Evolutionary conservation across 306 rosid species (phyloP).

Genomic region (Cucurbita ficifolia): DNA sequence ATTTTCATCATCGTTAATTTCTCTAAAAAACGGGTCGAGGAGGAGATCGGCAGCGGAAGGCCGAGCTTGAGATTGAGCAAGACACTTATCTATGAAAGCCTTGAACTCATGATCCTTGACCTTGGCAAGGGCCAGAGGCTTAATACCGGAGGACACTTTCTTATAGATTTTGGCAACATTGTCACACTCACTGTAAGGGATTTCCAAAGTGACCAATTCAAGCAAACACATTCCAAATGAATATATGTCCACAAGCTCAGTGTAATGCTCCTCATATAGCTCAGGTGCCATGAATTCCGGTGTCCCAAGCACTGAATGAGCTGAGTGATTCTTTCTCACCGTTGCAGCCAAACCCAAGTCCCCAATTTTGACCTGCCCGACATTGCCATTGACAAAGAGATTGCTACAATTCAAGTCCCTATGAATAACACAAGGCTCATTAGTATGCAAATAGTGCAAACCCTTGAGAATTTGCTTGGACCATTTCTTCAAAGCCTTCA

Average conservation of each 20-base stretch:
- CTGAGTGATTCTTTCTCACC: conserved; percentile 62
- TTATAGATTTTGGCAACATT: conserved; percentile 67
- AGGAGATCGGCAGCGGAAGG: conserved; percentile 79
- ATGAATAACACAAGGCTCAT: conserved; percentile 82
- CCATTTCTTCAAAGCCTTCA: conserved; percentile 86
- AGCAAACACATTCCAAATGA: conserved; percentile 84
- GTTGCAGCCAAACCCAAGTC: conserved; percentile 85
- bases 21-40: conserved; percentile 52
- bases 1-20: conserved; percentile 14
- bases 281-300: conserved; percentile 96
- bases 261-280: conserved; percentile 68
- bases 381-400: conserved; percentile 80
- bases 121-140: conserved; percentile 53
- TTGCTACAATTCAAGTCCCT: conserved; percentile 96
- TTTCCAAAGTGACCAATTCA: conserved; percentile 76
- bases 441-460: conserved; percentile 65
- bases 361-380: conserved; percentile 89
- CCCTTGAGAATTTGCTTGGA: conserved; percentile 62
- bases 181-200: conserved; percentile 82
- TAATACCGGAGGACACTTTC: conserved; percentile 61
- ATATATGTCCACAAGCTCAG: conserved; percentile 82
- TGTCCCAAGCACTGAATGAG: conserved; percentile 81
- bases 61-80: conserved; percentile 51
- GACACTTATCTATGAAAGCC: conserved; percentile 67
- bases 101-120: conserved; percentile 41